A percentile compares a stretch with the other conserved stretches of the same genome.
phyloP scores from a whole-genome alignment of 345 rosid species.

The Salix purpurea region DNA sequence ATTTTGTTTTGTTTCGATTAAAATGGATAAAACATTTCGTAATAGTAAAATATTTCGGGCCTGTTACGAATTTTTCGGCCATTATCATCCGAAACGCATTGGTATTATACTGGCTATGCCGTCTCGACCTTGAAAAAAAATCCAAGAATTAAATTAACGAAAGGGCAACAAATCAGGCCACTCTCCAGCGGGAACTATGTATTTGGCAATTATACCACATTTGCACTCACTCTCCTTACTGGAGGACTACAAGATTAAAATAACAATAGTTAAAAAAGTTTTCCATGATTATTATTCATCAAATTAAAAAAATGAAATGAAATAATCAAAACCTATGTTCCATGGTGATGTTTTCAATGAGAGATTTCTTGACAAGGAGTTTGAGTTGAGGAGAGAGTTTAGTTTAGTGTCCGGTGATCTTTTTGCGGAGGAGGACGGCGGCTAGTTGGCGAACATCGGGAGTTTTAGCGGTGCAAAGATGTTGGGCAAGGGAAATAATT shows the following conservation, averaged over 20 bases:
- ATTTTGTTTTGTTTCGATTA: accelerated
- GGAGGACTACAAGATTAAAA: slow-evolving; percentile 48
- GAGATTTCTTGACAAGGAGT: slow-evolving; percentile 74
- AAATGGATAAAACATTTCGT: too few species aligned
- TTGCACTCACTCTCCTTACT: slow-evolving; percentile 97
- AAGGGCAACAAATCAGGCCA: slow-evolving; percentile 89
- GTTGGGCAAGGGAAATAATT: slow-evolving; percentile 69
- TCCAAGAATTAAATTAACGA: slow-evolving; percentile 30
- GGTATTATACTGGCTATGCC: too few species aligned
- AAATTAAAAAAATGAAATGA: not conserved
- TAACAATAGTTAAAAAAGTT: not conserved
- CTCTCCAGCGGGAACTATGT: slow-evolving; percentile 91
- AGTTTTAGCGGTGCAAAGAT: slow-evolving; percentile 97
- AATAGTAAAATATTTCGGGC: accelerated
- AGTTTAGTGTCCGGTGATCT: slow-evolving; percentile 98
- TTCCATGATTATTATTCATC: not conserved
- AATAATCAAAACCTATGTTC: slow-evolving; percentile 62
- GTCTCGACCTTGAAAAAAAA: too few species aligned
- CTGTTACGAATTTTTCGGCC: too few species aligned
- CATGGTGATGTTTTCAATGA: slow-evolving; percentile 85
- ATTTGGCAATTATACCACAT: slow-evolving; percentile 87
- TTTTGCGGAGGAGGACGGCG: slow-evolving; percentile 97
- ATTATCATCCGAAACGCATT: too few species aligned
- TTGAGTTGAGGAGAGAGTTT: slow-evolving; percentile 81
- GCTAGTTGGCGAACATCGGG: slow-evolving; percentile 98